phyloP scores from a whole-genome alignment of 176 grass and related monocot genomes.

The Oropetium thomaeum region DNA sequence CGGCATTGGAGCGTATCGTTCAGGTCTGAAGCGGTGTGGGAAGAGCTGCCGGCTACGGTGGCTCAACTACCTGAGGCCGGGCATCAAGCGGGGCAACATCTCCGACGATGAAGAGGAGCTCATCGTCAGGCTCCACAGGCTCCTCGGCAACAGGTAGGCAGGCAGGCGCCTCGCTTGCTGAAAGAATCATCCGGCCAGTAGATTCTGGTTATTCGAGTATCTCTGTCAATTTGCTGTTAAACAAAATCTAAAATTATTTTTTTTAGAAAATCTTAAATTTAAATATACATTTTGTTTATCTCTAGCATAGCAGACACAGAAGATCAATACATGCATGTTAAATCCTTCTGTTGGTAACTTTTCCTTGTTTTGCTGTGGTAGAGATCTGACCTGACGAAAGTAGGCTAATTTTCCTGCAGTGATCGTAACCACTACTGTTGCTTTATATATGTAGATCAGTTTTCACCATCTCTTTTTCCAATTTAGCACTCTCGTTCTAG shows the following conservation, averaged over 20 bases:
- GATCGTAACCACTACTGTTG: neutral
- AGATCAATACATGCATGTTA: neutral
- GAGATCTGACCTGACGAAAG: neutral
- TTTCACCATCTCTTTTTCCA: neutral
- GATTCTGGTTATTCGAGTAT: neutral
- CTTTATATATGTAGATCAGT: neutral
- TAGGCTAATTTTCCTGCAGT: neutral
- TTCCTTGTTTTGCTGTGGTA: neutral
- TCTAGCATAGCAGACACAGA: neutral
- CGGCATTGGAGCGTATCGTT: neutral
- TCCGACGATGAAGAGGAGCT: conserved; percentile 69
- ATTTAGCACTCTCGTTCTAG: neutral
- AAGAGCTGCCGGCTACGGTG: conserved; percentile 59
- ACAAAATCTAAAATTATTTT: neutral
- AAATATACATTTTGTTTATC: neutral
- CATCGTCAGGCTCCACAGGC: conserved; percentile 70
- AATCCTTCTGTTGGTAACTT: neutral
- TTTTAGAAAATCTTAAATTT: no score
- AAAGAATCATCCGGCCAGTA: neutral
- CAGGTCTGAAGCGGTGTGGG: conserved; percentile 74
- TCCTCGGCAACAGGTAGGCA: conserved; percentile 85
- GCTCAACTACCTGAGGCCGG: conserved; percentile 58
- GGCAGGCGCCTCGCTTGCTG: conserved; percentile 33
- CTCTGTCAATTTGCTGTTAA: neutral
- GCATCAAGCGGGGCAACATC: conserved; percentile 78